Conservation (phyloP, 2,329 filamentous ascomycete genomes). For the Fusarium verticillioides region DNA sequence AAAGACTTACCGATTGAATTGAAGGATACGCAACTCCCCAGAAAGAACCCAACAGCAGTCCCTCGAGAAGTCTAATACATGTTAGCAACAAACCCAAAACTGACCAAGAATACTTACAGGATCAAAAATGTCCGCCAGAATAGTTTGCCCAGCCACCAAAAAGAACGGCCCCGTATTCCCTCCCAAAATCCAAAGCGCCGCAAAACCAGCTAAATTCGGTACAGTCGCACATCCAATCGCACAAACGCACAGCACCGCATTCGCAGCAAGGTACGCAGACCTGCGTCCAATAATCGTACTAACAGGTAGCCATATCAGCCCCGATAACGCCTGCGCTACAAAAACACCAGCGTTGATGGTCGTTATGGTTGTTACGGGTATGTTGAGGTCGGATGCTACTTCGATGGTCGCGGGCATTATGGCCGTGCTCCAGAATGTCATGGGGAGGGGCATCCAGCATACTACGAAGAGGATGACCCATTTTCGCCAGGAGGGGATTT, state of each 20-base stretch:
- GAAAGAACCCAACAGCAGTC: conserved; percentile 43
- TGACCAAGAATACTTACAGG: background rate
- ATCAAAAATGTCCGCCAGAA: conserved; percentile 43
- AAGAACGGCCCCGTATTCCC: conserved; percentile 44
- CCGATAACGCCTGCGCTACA: conserved; percentile 40
- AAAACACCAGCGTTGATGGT: conserved; percentile 42
- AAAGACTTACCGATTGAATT: conserved; percentile 40
- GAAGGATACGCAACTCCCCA: conserved; percentile 41
- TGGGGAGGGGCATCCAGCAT: conserved; percentile 45
- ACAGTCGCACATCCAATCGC: conserved; percentile 37
- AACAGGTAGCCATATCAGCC: conserved; percentile 41
- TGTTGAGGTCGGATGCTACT: conserved; percentile 27
- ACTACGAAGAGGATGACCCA: conserved; percentile 45
- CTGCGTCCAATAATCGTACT: conserved; percentile 41
- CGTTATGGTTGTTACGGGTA: conserved; percentile 29
- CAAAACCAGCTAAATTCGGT: conserved; percentile 38
- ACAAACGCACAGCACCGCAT: conserved; percentile 35
- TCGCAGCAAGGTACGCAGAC: conserved; percentile 42
- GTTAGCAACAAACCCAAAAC: too few relatives aligned
- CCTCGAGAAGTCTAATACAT: conserved; percentile 18
- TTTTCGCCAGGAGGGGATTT: conserved; percentile 40
- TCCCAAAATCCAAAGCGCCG: conserved; percentile 39
- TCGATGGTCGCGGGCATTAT: conserved; percentile 41
- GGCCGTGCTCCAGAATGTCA: conserved; percentile 45
- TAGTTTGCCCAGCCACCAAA: conserved; percentile 42